phyloP scores from a whole-genome alignment of 768 basidiomycete species.

The Boletus huronensis region DNA sequence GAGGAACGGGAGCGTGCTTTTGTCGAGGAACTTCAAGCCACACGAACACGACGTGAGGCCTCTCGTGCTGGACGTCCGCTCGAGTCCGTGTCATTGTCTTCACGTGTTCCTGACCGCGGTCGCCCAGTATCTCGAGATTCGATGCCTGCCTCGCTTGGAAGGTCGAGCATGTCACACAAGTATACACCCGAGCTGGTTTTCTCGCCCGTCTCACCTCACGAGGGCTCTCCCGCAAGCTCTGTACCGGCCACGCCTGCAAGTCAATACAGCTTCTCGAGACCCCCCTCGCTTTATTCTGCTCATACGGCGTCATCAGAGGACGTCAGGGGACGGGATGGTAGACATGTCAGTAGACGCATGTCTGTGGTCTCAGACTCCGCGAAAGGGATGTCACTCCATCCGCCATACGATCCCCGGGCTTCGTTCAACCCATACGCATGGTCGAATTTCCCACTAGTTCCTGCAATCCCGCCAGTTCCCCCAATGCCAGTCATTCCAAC shows the following conservation, averaged over 20 bases:
- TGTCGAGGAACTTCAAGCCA: slow-evolving; percentile 57
- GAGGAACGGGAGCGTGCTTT: slow-evolving; percentile 55
- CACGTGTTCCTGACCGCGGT: slow-evolving; percentile 29
- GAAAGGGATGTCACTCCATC: slow-evolving; percentile 27
- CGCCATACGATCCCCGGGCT: slow-evolving; percentile 26
- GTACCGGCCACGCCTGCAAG: slow-evolving; percentile 36
- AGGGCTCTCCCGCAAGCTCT: slow-evolving; percentile 54
- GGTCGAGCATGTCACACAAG: slow-evolving; percentile 39
- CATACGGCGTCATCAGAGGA: slow-evolving; percentile 59
- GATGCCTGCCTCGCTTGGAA: slow-evolving; percentile 24
- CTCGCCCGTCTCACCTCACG: slow-evolving; percentile 32
- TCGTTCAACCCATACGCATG: slow-evolving; percentile 31
- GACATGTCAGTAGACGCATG: slow-evolving; percentile 37
- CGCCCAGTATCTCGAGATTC: slow-evolving; percentile 37
- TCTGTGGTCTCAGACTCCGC: slow-evolving; percentile 37
- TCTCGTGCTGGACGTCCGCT: slow-evolving; percentile 44
- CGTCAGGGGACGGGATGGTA: slow-evolving; percentile 39
- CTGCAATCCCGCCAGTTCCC: slow-evolving; percentile 37
- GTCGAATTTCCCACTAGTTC: slow-evolving; percentile 13
- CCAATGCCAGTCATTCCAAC: slow-evolving; percentile 33
- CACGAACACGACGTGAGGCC: slow-evolving; percentile 59
- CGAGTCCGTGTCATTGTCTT: slow-evolving; percentile 20
- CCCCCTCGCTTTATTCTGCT: slow-evolving; percentile 54
- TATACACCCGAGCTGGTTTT: slow-evolving; percentile 45
- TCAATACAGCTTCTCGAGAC: slow-evolving; percentile 42